These are phyloP conservation scores for Akebia trifoliata DNA, from an alignment of 164 flowering plant genomes.

Conservation along the genomic window DNA sequence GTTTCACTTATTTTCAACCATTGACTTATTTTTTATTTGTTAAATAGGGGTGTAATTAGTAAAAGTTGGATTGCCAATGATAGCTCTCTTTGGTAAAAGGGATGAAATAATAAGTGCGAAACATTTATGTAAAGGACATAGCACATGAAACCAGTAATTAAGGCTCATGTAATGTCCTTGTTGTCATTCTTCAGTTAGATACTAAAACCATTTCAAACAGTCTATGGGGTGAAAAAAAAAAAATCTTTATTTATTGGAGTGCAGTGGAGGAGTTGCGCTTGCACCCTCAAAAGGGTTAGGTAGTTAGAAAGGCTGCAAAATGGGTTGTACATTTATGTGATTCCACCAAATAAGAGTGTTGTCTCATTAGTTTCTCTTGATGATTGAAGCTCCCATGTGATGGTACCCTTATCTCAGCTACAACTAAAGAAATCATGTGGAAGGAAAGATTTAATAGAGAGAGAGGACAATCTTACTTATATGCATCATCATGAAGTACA, in stretches of 20 bases:
- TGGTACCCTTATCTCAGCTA: slow-evolving; percentile 27
- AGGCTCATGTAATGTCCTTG: not conserved
- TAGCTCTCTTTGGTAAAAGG: too few relatives aligned
- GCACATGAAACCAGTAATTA: not conserved
- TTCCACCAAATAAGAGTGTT: slow-evolving; percentile 46
- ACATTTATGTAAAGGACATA: not conserved
- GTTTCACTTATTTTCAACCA: too few relatives aligned
- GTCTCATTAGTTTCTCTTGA: slow-evolving; percentile 45
- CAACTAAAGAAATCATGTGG: slow-evolving; percentile 16
- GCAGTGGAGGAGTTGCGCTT: not conserved
- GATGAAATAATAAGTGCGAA: too few relatives aligned
- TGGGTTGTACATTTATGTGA: slow-evolving; percentile 40
- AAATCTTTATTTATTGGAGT: not conserved
- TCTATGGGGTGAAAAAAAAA: not conserved
- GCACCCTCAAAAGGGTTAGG: slow-evolving; percentile 3
- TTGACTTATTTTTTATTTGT: too few relatives aligned
- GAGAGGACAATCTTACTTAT: slow-evolving; percentile 8
- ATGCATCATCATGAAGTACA: not conserved
- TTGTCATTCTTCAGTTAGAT: slow-evolving; percentile 1
- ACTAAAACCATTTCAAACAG: not conserved
- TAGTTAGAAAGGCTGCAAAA: slow-evolving; percentile 21
- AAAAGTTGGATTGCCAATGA: too few relatives aligned
- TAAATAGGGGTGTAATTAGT: too few relatives aligned
- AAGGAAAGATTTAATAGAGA: too few relatives aligned
- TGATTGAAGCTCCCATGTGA: slow-evolving; percentile 57